Conservation (phyloP, 2,329 filamentous ascomycete genomes). For the Apiospora aurea region DNA sequence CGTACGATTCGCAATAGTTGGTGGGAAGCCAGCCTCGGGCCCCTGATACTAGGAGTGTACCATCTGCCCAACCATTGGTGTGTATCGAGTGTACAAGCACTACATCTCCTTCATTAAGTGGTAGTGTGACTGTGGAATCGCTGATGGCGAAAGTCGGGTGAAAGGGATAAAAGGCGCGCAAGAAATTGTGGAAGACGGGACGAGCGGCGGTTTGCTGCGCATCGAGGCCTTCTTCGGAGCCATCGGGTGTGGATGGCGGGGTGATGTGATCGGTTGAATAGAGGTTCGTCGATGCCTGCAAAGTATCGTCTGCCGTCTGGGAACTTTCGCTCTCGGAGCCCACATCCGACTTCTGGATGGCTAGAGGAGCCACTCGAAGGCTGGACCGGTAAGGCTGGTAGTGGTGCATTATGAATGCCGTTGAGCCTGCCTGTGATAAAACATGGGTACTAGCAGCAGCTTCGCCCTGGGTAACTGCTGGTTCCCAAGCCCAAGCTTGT, state of each 20-base stretch:
- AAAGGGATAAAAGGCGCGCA: conserved; percentile 94
- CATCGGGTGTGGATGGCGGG: conserved; percentile 77
- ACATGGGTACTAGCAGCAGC: conserved; percentile 16
- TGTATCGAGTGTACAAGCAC: conserved; percentile 96
- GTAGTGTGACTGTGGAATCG: conserved; percentile 88
- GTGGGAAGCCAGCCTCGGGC: conserved; percentile 95
- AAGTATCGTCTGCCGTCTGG: conserved; percentile 34
- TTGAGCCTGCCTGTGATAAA: conserved; percentile 9
- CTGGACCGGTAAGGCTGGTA: conserved; percentile 60
- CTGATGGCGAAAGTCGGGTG: conserved; percentile 78
- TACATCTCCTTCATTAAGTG: conserved; percentile 88
- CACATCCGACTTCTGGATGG: conserved; percentile 55
- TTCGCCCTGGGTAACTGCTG: not conserved
- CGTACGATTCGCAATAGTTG: conserved; percentile 96
- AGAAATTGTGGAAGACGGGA: conserved; percentile 88
- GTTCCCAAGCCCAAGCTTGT: not conserved
- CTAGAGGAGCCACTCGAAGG: conserved; percentile 66
- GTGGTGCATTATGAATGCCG: conserved; percentile 55
- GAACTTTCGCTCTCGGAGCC: conserved; percentile 39
- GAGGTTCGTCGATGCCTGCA: conserved; percentile 46
- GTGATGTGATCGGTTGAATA: conserved; percentile 71
- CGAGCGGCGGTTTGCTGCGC: conserved; percentile 53
- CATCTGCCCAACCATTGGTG: conserved; percentile 98
- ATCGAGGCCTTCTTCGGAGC: conserved; percentile 65
- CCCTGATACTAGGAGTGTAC: conserved; percentile 85